phyloP scores from a whole-genome alignment of 805 yeast genomes.

The Clavispora santaluciae region DNA sequence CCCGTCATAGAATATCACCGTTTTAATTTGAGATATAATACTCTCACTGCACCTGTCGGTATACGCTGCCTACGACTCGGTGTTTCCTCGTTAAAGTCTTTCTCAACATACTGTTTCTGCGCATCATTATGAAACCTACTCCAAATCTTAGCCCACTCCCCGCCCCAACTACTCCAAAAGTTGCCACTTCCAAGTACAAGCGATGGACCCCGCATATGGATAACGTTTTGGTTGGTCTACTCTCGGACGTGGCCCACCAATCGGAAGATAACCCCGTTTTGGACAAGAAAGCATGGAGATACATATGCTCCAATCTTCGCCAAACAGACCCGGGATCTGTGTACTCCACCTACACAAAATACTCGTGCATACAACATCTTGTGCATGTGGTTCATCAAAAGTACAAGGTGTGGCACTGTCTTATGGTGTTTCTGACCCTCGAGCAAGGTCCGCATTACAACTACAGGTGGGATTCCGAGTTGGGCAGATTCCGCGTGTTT shows the following conservation, averaged over 20 bases:
- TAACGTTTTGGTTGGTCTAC: conserved; percentile 25
- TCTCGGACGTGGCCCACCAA: conserved; percentile 33
- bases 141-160: neutral
- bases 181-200: conserved; percentile 28
- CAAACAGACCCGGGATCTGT: conserved; percentile 37
- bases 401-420: conserved; percentile 31
- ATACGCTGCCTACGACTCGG: too few species aligned
- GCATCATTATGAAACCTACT: neutral
- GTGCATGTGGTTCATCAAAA: conserved; percentile 32
- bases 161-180: neutral
- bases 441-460: conserved; percentile 16
- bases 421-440: conserved; percentile 28
- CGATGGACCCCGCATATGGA: conserved; percentile 39
- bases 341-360: conserved; percentile 36
- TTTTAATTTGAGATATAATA: too few species aligned
- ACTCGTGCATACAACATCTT: conserved; percentile 35
- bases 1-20: too few species aligned
- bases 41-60: too few species aligned
- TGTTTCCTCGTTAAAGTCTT: neutral
- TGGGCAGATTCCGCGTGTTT: conserved; percentile 31
- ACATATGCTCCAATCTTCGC: conserved; percentile 31
- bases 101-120: neutral
- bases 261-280: conserved; percentile 16
- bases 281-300: conserved; percentile 36
- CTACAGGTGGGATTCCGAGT: conserved; percentile 33